Evolutionary conservation across 108 stramenopile species (phyloP).

Genomic region (Nannochloropsis gaditana): DNA sequence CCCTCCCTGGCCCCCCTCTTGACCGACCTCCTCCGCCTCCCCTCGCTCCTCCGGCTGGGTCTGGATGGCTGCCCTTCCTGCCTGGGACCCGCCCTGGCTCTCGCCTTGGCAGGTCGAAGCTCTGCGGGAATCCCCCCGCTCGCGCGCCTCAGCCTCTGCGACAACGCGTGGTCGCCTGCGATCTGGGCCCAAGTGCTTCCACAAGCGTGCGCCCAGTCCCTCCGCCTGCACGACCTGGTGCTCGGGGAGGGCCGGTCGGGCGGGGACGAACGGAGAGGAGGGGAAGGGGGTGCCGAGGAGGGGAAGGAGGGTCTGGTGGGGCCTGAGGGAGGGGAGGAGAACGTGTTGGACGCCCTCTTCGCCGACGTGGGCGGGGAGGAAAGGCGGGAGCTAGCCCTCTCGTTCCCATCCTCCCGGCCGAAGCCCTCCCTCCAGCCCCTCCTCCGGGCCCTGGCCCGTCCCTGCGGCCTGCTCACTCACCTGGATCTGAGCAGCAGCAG

Average conservation of each 20-base stretch:
- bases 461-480: background rate
- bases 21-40: background rate
- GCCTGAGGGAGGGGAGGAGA: background rate
- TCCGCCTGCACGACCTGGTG: background rate
- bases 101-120: background rate
- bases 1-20: background rate
- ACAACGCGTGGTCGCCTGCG: background rate
- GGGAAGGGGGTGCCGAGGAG: background rate
- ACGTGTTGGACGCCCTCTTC: background rate
- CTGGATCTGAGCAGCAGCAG: background rate
- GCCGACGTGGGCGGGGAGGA: background rate
- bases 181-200: background rate
- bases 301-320: background rate
- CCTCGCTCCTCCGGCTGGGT: background rate
- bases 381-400: background rate
- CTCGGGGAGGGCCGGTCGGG: background rate
- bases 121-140: background rate
- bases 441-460: constrained; percentile 9
- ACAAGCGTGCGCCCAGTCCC: background rate
- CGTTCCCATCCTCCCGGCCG: background rate
- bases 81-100: background rate
- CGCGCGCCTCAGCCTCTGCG: background rate
- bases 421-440: background rate
- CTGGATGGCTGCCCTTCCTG: background rate
- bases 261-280: background rate